Evolutionary conservation across 768 basidiomycete species (phyloP).

Genomic region (Boletellus sp.): DNA sequence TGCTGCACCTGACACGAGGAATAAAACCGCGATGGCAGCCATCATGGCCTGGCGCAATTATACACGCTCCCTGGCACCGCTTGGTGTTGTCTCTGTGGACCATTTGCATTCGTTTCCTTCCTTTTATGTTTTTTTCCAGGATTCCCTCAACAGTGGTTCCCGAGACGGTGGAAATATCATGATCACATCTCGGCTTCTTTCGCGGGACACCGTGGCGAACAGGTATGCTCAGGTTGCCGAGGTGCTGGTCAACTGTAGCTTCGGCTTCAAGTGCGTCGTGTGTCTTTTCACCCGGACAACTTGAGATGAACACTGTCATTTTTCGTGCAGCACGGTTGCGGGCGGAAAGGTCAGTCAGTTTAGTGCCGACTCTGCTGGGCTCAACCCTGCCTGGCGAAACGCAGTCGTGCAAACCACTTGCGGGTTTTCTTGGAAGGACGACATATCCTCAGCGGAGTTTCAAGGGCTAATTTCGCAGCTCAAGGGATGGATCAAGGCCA

Average conservation of each 20-base stretch:
- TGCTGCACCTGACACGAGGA: no score
- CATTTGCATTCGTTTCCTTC: no score
- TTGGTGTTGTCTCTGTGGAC: slow-evolving; percentile 16
- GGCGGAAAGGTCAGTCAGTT: slow-evolving; percentile 42
- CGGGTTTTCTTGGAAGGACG: slow-evolving; percentile 20
- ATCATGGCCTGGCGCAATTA: slow-evolving; percentile 24
- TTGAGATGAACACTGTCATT: no score
- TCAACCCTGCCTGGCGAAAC: slow-evolving; percentile 49
- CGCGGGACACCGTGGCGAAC: slow-evolving; percentile 25
- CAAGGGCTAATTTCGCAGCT: slow-evolving; percentile 6
- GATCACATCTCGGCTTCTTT: slow-evolving; percentile 31
- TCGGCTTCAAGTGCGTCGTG: slow-evolving; percentile 7
- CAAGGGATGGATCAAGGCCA: slow-evolving; percentile 1
- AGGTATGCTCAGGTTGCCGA: slow-evolving; percentile 25
- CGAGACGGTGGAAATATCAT: no score
- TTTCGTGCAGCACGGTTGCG: slow-evolving; percentile 35
- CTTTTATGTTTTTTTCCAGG: no score
- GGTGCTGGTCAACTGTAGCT: slow-evolving; percentile 6
- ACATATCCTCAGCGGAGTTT: slow-evolving; percentile 12
- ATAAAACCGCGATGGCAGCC: no score
- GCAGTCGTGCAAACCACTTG: slow-evolving; percentile 23
- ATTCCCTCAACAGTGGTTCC: no score
- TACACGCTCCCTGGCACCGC: slow-evolving; percentile 4
- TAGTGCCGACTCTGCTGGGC: slow-evolving; percentile 36
- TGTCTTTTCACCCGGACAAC: no score